Evolutionary conservation across 305 asterid genomes (phyloP).

Genomic region (Fraxinus paxiana): DNA sequence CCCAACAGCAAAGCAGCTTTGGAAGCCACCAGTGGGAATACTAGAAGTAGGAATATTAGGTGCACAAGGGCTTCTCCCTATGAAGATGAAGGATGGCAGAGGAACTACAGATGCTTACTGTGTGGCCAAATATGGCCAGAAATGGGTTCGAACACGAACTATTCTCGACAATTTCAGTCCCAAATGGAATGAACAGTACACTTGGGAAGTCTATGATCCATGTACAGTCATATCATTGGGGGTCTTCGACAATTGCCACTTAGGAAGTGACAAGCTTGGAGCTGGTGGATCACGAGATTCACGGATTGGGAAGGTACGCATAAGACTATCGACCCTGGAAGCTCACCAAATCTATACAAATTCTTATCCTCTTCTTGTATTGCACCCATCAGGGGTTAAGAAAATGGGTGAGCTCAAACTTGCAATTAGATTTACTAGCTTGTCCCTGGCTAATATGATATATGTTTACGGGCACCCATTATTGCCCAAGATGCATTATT

Average conservation of each 20-base stretch:
- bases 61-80: slow-evolving; percentile 50
- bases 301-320: slow-evolving; percentile 52
- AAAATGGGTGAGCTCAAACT: slow-evolving; percentile 56
- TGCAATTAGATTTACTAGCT: slow-evolving; percentile 46
- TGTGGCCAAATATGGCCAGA: slow-evolving; percentile 58
- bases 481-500: slow-evolving; percentile 60
- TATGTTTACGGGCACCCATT: slow-evolving; percentile 39
- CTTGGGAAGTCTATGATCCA: slow-evolving; percentile 63
- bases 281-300: slow-evolving; percentile 34
- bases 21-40: slow-evolving; percentile 53
- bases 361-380: slow-evolving; percentile 50
- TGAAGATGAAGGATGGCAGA: slow-evolving; percentile 52
- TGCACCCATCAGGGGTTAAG: slow-evolving; percentile 56
- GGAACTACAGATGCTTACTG: slow-evolving; percentile 55
- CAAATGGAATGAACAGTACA: slow-evolving; percentile 59
- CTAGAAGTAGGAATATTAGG: slow-evolving; percentile 51
- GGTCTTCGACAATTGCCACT: slow-evolving; percentile 48
- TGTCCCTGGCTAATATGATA: slow-evolving; percentile 40
- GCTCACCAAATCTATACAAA: slow-evolving; percentile 46
- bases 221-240: slow-evolving; percentile 55
- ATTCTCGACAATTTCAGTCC: slow-evolving; percentile 47
- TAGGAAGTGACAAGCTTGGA: slow-evolving; percentile 38
- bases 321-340: slow-evolving; percentile 50
- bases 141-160: slow-evolving; percentile 57
- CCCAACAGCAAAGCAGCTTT: slow-evolving; percentile 55